Percentiles rank a stretch among this genome's conserved stretches.
These are phyloP conservation scores for Scheffersomyces segobiensis DNA, from an alignment of 1,139 yeast genomes.

Conservation along the genomic window DNA sequence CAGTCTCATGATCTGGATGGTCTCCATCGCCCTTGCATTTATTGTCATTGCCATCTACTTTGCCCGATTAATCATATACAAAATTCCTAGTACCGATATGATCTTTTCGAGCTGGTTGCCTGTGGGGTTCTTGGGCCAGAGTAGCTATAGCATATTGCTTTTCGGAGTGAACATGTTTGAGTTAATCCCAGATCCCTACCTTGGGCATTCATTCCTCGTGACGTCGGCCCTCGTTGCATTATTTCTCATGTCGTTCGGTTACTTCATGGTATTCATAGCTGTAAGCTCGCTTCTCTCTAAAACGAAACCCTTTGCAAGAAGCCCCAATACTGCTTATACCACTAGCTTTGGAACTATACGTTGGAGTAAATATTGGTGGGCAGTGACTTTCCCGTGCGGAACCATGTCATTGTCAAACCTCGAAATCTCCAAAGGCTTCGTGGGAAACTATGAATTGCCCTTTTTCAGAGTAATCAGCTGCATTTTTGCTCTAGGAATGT, in stretches of 20 bases:
- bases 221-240: conserved; percentile 19
- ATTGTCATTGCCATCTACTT: conserved; percentile 55
- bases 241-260: conserved; percentile 23
- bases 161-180: conserved; percentile 46
- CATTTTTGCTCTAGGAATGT: conserved; percentile 53
- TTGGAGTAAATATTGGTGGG: conserved; percentile 75
- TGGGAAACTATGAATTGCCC: conserved; percentile 3
- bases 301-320: conserved; percentile 19
- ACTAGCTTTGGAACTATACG: conserved; percentile 27
- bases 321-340: conserved; percentile 13
- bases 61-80: conserved; percentile 56
- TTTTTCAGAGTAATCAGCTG: conserved; percentile 64
- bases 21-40: conserved; percentile 63
- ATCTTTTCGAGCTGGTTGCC: conserved; percentile 60
- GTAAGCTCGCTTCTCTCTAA: conserved; percentile 18
- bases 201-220: background rate
- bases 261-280: conserved; percentile 22
- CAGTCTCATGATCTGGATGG: conserved; percentile 62
- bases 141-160: conserved; percentile 64
- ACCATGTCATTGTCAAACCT: conserved; percentile 69
- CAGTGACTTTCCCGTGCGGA: conserved; percentile 88
- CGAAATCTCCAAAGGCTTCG: conserved; percentile 47
- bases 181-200: conserved; percentile 1
- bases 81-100: conserved; percentile 52
- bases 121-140: conserved; percentile 75